Base-by-base conservation (phyloP, 768 basidiomycete species). In the Lactifluus volemus region DNA sequence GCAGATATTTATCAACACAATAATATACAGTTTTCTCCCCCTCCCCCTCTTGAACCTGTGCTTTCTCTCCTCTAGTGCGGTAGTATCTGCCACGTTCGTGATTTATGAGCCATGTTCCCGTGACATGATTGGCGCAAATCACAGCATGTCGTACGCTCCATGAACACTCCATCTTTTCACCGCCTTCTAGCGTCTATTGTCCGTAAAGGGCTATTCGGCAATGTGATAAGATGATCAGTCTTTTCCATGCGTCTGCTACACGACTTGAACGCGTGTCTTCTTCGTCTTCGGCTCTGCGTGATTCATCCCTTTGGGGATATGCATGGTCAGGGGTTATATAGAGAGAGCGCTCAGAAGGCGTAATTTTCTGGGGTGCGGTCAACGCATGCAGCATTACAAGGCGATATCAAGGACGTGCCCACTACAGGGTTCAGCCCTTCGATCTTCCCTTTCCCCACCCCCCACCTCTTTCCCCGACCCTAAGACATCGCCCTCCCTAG, bases 71-170 rank as follows among this genome's bases (percentile, higher is more conserved):
- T 51, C 42, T 2, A 21, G 34, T 47, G 53, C 44, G 44, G 8
- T n/a, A 45, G 44, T 25, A 44, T 34, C 45, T 12, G 19, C 59
- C 51, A 25, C 51, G 34, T 63, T 56, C 5, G 50, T 59, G 47
- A 45, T 38, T 53, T 58, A 38, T 29, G 50, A 29, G 61, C 52
- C 45, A 36, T 30, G 61, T 63, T 32, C 51, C 48, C 36, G 61
- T 63, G 56, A 63, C 39, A 49, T 14, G 30, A 15, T 63, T 53
- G 61, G 58, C 61, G 61, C 61, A 58, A 44, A 63, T 63, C 61
- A 63, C 61, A 44, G 52, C 56, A 63, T 58, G 52, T 63, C 52
- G 52, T 42, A 49, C 52, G 38, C 48, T 21, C 41, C 52, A 38
- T 17, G 45, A 36, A 12, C 21, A 8, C 11, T 38, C 34, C n/a